Conservation (phyloP, 495 filamentous ascomycete species). For the Lasiosphaeris hirsuta region DNA sequence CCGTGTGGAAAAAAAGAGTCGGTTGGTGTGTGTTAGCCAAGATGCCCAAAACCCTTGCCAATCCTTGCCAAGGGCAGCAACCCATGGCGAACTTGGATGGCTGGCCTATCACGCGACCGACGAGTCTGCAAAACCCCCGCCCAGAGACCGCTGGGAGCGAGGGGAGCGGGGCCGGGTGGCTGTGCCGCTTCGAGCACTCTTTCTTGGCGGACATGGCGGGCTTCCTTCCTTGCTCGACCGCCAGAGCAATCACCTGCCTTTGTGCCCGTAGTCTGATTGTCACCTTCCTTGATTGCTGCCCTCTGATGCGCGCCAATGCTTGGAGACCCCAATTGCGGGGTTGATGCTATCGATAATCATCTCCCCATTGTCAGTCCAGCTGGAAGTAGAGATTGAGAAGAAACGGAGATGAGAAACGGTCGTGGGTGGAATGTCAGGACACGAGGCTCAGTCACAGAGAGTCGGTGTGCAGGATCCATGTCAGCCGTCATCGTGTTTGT, state of each 20-base stretch:
- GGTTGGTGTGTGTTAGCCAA: neutral
- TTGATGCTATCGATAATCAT: too few relatives aligned
- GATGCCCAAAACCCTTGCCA: neutral
- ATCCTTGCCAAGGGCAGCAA: too few relatives aligned
- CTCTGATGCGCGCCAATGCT: too few relatives aligned
- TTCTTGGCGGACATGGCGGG: neutral
- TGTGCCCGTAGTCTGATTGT: too few relatives aligned
- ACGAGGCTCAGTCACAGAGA: neutral
- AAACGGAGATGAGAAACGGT: too few relatives aligned
- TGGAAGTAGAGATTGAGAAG: too few relatives aligned
- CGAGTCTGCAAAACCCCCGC: neutral
- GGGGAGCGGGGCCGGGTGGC: constrained; percentile 14
- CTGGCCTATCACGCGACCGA: constrained; percentile 4
- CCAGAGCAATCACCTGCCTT: too few relatives aligned
- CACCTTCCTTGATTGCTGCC: too few relatives aligned
- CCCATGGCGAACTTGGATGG: too few relatives aligned
- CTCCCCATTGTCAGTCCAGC: too few relatives aligned
- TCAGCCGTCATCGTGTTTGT: constrained; percentile 7
- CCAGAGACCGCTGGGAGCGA: neutral
- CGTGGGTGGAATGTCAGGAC: too few relatives aligned
- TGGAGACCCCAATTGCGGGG: too few relatives aligned
- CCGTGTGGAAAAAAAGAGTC: neutral
- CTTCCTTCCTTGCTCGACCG: neutral
- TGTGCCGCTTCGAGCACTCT: constrained; percentile 5
- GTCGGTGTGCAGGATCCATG: constrained; percentile 11